phyloP scores from a whole-genome alignment of 1,284 basidiomycete genomes.

The Microbotryomycetes sp. region DNA sequence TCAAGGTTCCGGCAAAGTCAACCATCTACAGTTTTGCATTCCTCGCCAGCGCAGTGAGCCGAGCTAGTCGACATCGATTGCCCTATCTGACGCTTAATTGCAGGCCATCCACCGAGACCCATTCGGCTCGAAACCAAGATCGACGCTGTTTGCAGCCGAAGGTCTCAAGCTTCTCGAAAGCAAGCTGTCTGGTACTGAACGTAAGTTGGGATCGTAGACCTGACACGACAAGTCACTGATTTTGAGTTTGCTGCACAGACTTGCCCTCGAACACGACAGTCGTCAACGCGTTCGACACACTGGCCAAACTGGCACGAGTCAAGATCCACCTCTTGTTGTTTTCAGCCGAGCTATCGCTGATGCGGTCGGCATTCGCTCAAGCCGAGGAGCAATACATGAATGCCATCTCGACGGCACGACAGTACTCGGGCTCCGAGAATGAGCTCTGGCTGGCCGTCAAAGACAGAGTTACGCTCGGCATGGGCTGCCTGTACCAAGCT shows the following conservation, averaged over 20 bases:
- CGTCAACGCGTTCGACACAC: not conserved
- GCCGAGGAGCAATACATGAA: not conserved
- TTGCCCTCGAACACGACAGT: not conserved
- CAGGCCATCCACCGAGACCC: slow-evolving; percentile 24
- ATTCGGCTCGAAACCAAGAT: slow-evolving; percentile 9
- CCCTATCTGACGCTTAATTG: not conserved
- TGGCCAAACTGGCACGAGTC: not conserved
- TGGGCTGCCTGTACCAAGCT: not conserved
- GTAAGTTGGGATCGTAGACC: too few species aligned
- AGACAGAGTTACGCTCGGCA: slow-evolving; percentile 2
- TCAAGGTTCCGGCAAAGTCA: slow-evolving; percentile 8
- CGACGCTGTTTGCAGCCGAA: slow-evolving; percentile 16
- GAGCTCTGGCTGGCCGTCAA: not conserved
- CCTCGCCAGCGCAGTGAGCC: slow-evolving; percentile 15
- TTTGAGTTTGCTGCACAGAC: too few species aligned
- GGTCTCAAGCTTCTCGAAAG: slow-evolving; percentile 6
- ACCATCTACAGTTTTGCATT: slow-evolving; percentile 22
- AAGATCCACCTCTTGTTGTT: slow-evolving; percentile 11
- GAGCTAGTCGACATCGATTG: too few species aligned
- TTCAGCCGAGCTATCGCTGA: slow-evolving; percentile 10
- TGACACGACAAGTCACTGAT: too few species aligned
- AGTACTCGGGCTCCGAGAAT: not conserved
- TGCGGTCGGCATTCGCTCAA: slow-evolving; percentile 8
- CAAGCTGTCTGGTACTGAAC: slow-evolving; percentile 12
- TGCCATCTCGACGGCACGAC: not conserved